Base-by-base conservation (phyloP, 768 basidiomycete genomes). In the Leccinum disarticulatum region DNA sequence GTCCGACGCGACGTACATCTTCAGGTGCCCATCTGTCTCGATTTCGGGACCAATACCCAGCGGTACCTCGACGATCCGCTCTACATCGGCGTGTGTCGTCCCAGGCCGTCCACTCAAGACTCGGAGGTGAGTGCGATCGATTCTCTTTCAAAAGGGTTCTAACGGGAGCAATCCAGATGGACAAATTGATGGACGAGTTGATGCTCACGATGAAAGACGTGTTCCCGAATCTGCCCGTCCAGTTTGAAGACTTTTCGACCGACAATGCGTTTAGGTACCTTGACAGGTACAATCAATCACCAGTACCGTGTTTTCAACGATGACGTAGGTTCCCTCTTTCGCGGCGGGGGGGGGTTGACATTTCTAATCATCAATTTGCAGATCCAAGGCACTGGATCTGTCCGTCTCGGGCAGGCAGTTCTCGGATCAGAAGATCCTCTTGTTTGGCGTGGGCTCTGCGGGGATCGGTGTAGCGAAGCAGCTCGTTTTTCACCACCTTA, bases 241-340 rank as follows among this genome's bases (percentile, higher is more conserved):
- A 90, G 59, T 90, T 87, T 61, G 87, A 87, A 62, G 85, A 91
- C 68, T 92, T 89, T 69, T 87, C 87, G 54, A 90, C 88, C 2
- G 86, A 91, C 68, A 87, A 88, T 54, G 90, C 90, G 3, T 91
- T 91, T 78, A 77, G 81, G 51, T 88, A 88, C 72, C 81, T 91
- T 35, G 83, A 84, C 41, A 77, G 80, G 63, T 88, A 85, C 75
- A 79, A 84, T 53, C 75, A 79, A 84, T 53, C 66, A 80, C 47
- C 76, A 77, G 50, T 84, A 86, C 69, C 78, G 79, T 57, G 81
- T 84, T 58, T 88, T 88, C 77, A 89, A 88, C 65, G 88, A 90
- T 65, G 88, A 91, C 73, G 87, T 89, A 55, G 62, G 85, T 73
- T 55, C 52, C 47, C 19, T 14, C 38, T 8, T 46, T 13, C 52